Evolutionary conservation across 495 filamentous ascomycete species (phyloP), one percentile per base, ranked within the genome.

Genomic region (Amniculicola lignicola): DNA sequence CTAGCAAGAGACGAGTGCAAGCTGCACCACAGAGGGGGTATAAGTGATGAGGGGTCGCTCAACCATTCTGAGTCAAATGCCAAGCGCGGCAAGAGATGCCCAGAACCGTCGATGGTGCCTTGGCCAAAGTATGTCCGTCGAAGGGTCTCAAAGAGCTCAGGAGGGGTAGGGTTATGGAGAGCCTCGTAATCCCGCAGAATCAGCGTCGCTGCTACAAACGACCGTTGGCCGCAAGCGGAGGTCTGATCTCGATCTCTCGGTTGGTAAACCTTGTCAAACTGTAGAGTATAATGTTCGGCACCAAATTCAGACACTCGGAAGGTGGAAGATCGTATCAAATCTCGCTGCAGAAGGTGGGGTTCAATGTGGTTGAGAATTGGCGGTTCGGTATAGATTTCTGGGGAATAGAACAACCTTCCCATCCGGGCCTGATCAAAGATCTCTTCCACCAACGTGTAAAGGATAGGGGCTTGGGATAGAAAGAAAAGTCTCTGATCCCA

Each of bases 291-390:
- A 10, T 64, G 41, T 55, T 84, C 82, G 0, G 77, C 77, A 9
- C 81, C 82, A 57, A 79, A 86, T 0, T 71, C 74, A 12, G 69
- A 62, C 1, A 77, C 67, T 14, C 73, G 72, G 59, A 80, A 80
- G 0, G 21, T 28, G 1, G 45, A 51, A 6, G 45, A 2, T 16
- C 54, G 36, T 2, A 58, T 28, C 38, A 51, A n/a, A 16, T 51
- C 37, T 24, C 54, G 45, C n/a, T 38, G 9, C 1, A 58, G 37
- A 4, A 57, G 43, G 16, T 43, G 14, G 12, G n/a, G 24, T 1
- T 57, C 23, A 4, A 41, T 35, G 22, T 10, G 31, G 15, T 40
- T 25, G 4, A 48, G 44, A 0, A 3, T 28, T 2, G 43, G 18
- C 12, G 37, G 44, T 7, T 42, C 37, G 10, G 12, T n/a, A 15